Percentiles rank a stretch among this genome's conserved stretches.
Conservation (phyloP, 306 rosid species). For the peach (Prunus persica) region DNA sequence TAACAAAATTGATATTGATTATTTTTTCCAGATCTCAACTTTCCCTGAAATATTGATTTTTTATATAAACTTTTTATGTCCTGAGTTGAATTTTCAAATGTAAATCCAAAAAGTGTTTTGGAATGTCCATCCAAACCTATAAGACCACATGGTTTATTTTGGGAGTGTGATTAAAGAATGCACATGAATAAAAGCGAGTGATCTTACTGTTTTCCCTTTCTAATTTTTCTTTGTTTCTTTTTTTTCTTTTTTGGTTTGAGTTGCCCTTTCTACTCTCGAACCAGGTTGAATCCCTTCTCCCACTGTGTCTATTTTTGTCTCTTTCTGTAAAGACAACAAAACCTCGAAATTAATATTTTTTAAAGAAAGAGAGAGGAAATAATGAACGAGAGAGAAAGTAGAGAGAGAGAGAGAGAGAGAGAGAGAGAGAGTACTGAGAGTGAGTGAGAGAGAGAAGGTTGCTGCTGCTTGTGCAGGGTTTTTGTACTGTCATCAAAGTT, state of each 20-base stretch:
- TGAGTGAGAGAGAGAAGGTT: neutral
- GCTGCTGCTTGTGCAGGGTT: constrained; percentile 12
- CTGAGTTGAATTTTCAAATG: too few relatives aligned
- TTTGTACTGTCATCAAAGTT: constrained; percentile 16
- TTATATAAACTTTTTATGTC: too few relatives aligned
- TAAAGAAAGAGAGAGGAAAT: neutral
- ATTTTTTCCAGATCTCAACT: too few relatives aligned
- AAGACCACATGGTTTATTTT: neutral
- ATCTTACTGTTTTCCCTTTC: neutral
- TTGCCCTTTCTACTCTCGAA: neutral
- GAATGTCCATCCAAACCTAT: too few relatives aligned
- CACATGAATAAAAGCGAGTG: neutral
- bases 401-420: too few relatives aligned
- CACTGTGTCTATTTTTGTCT: constrained; percentile 26
- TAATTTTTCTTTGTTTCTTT: neutral
- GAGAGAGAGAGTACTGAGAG: neutral
- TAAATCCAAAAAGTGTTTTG: too few relatives aligned
- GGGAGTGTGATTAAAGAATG: neutral
- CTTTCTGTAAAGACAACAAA: constrained; percentile 21
- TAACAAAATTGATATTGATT: too few relatives aligned
- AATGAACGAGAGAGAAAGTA: neutral
- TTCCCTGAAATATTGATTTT: too few relatives aligned
- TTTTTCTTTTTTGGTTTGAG: neutral
- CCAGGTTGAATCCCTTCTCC: constrained; percentile 24
- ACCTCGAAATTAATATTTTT: neutral